Base-by-base conservation (phyloP, 768 basidiomycete genomes). In the Mycena amicta region DNA sequence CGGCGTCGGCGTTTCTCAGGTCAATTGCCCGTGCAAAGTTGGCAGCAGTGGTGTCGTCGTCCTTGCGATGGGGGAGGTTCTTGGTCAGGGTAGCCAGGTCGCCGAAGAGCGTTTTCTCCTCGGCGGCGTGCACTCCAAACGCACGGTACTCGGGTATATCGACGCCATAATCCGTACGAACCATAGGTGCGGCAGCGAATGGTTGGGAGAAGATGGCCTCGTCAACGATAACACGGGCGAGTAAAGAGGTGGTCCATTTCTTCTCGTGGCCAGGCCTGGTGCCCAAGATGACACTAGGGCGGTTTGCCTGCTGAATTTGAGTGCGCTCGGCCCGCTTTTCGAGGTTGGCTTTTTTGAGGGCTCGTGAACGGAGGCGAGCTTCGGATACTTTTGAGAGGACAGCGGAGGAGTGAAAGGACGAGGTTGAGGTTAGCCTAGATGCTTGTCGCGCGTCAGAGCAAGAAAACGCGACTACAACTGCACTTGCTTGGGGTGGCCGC, bases 1-100 rank as follows among this genome's bases (percentile, higher is more conserved):
- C 78, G 27, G 93, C 90, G 64, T 90, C 92, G 18, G 96, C 90
- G 68, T 98, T 98, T 61, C 88, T 78, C 66, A 98, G 73, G 74
- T 97, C 94, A 22, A 94, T 74, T 28, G 93, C 73, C 63, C 82
- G 80, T 41, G 89, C 86, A 56, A 97, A 80, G 66, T 49, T 57
- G 43, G 47, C 45, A 11, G 73, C 68, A 59, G 75, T 80, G 4
- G 81, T 77, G 67, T 87, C 88, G 55, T 59, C 58, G 57, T 31
- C 60, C 60, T 41, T 68, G 51, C 51, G 63, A 59, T 11, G 55
- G 28, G 30, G 28, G 4, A 15, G 49, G 49, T 29, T 65, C 50
- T 11, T 31, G 39, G 85, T 74, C 55, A 89, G 71, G 23, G 73
- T 49, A 0, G 92, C 93, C 30, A 96, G 73, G 49, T 83, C 72